phyloP scores from a whole-genome alignment of 352 stramenopile species.

The Phytophthora macrochlamydospora region DNA sequence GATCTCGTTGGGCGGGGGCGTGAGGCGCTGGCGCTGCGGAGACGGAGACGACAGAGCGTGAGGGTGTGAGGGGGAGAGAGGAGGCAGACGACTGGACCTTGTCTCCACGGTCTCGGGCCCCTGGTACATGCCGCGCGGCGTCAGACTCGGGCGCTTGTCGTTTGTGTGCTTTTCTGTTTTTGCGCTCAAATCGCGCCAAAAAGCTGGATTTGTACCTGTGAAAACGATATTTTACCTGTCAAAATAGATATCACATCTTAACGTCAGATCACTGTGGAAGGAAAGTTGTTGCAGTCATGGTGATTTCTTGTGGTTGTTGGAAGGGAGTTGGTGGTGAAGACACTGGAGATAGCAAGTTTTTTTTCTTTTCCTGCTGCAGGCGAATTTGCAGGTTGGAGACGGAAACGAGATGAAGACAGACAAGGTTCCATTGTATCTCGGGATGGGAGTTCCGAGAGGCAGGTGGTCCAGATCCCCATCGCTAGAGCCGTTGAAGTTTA shows the following conservation, averaged over 20 bases:
- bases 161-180: constrained; percentile 27
- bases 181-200: not conserved
- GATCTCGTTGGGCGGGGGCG: constrained; percentile 56
- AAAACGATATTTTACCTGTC: not conserved
- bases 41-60: not conserved
- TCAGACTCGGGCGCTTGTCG: not conserved
- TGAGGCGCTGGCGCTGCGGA: constrained; percentile 34
- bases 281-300: not conserved
- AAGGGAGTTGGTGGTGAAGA: too few relatives aligned
- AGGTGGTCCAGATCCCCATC: too few relatives aligned
- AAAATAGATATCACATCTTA: not conserved
- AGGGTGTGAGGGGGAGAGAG: not conserved
- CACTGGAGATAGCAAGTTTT: too few relatives aligned
- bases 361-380: too few relatives aligned
- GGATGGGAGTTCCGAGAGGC: too few relatives aligned
- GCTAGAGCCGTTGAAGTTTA: too few relatives aligned
- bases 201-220: not conserved
- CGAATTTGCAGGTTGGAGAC: too few relatives aligned
- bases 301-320: too few relatives aligned
- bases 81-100: constrained; percentile 19
- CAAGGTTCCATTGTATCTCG: too few relatives aligned
- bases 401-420: too few relatives aligned
- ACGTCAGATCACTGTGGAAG: not conserved
- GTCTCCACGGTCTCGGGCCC: constrained; percentile 27
- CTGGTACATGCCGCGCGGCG: constrained; percentile 32